These are phyloP conservation scores for Ganoderma sinense DNA, from an alignment of 1,284 basidiomycete genomes.

Conservation along the genomic window DNA sequence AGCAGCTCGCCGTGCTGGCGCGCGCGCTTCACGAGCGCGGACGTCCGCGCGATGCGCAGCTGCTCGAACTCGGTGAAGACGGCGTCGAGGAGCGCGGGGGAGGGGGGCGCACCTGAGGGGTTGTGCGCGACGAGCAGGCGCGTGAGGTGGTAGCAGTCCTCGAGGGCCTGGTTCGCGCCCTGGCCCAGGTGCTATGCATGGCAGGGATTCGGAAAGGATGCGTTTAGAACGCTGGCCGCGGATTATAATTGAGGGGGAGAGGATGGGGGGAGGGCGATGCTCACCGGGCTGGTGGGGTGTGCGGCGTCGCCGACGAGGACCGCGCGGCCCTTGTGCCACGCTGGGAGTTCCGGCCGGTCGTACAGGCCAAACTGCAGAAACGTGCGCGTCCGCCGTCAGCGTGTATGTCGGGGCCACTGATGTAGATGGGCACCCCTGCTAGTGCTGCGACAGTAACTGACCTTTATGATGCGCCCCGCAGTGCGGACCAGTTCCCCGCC, in stretches of 20 bases:
- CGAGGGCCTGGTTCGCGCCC: constrained; percentile 57
- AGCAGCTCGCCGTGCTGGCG: constrained; percentile 46
- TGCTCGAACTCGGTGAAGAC: constrained; percentile 44
- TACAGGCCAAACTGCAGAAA: constrained; percentile 51
- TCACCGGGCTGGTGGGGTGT: constrained; percentile 44
- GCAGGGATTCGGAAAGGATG: neutral
- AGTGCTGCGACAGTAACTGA: constrained; percentile 22
- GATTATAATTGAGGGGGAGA: neutral
- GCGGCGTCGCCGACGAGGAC: constrained; percentile 45
- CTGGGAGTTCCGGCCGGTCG: constrained; percentile 50
- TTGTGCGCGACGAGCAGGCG: constrained; percentile 46
- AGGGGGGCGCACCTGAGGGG: constrained; percentile 37
- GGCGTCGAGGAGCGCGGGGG: constrained; percentile 39
- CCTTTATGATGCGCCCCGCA: constrained; percentile 49
- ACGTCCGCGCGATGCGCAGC: constrained; percentile 42
- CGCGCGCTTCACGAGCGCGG: constrained; percentile 46
- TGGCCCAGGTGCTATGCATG: constrained; percentile 52
- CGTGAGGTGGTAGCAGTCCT: constrained; percentile 51
- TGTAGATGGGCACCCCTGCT: neutral
- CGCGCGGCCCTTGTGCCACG: constrained; percentile 49
- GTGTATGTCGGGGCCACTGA: neutral
- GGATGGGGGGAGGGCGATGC: neutral
- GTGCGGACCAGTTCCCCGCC: constrained; percentile 45
- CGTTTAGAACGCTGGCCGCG: neutral
- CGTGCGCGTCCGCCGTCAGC: neutral